phyloP scores from a whole-genome alignment of 495 filamentous ascomycete genomes.

The Hypoxylon trugodes region DNA sequence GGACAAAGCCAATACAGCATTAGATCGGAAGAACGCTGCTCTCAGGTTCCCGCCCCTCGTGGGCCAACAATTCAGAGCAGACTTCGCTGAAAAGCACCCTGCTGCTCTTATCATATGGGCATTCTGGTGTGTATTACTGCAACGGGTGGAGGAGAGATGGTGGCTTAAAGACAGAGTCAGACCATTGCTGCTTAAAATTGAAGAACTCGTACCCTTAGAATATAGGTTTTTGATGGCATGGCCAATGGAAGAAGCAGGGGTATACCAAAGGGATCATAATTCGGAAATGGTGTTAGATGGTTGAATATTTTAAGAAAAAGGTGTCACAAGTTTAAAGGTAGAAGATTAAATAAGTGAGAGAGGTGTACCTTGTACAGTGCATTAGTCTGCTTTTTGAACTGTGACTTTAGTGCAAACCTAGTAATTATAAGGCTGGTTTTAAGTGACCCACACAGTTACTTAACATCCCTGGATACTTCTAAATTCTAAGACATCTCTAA shows the following conservation, averaged over 20 bases:
- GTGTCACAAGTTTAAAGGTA: background rate
- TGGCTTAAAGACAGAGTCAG: conserved; percentile 25
- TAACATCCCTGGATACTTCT: too few relatives aligned
- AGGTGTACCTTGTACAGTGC: background rate
- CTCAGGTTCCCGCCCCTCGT: conserved; percentile 27
- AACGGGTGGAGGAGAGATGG: conserved; percentile 36
- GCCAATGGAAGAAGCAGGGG: conserved; percentile 11
- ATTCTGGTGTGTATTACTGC: conserved; percentile 39
- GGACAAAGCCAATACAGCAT: conserved; percentile 9
- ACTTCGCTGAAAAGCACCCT: conserved; percentile 13
- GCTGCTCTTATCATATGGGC: conserved; percentile 37
- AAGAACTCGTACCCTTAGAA: conserved; percentile 21
- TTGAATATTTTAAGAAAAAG: background rate
- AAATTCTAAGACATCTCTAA: background rate
- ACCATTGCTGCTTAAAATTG: conserved; percentile 29
- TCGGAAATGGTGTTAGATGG: background rate
- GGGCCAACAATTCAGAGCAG: conserved; percentile 12
- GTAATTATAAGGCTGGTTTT: too few relatives aligned
- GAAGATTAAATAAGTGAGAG: too few relatives aligned
- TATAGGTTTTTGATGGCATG: conserved; percentile 12
- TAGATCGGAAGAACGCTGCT: conserved; percentile 34
- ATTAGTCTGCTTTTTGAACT: too few relatives aligned
- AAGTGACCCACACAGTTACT: conserved; percentile 17
- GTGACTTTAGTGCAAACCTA: background rate
- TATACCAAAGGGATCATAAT: background rate